Evolutionary conservation across 148 eudicot genomes (phyloP), one percentile per base, ranked within the genome.

Genomic region (Salicornia ramosissima): DNA sequence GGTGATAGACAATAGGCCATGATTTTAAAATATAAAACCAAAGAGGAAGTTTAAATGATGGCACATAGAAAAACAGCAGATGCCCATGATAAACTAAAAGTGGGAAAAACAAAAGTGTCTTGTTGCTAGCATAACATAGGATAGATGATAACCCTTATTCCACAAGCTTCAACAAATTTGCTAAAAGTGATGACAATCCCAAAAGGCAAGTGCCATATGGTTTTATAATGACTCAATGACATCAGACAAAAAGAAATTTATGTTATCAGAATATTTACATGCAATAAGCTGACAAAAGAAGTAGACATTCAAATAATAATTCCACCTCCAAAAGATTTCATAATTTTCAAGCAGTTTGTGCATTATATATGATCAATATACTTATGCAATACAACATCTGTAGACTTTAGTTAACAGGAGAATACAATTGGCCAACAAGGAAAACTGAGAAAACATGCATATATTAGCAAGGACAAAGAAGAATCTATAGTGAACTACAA

Each of bases 141-240:
- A 50, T n/a, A 26, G 11, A 2, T 43, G 9, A 45, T 40, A 12
- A 36, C n/a, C 51, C 16, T 19, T n/a, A 24, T 7, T 58, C 12
- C 13, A 28, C 55, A 45, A 29, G 29, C 73, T 70, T 59, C 21
- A 62, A 58, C 14, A 58, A n/a, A 70, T 43, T n/a, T 28, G n/a
- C 45, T n/a, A 22, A 45, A 46, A 29, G 24, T 24, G 11, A 52
- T 14, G 24, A 33, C 13, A 21, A 18, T 6, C 51, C 2, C 19
- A 42, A 39, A 21, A 53, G n/a, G 34, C 33, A 36, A 33, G 10
- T 5, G 40, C 30, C 11, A 54, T 22, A 54, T 54, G 14, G 50
- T 15, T 8, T 7, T 16, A 54, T 24, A 22, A 31, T 4, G 24
- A 68, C 22, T 24, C 36, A 15, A 39, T n/a, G 58, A 45, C 31